Base-by-base conservation (phyloP, 2,329 filamentous ascomycete genomes). In the Penicillium verrucosum region DNA sequence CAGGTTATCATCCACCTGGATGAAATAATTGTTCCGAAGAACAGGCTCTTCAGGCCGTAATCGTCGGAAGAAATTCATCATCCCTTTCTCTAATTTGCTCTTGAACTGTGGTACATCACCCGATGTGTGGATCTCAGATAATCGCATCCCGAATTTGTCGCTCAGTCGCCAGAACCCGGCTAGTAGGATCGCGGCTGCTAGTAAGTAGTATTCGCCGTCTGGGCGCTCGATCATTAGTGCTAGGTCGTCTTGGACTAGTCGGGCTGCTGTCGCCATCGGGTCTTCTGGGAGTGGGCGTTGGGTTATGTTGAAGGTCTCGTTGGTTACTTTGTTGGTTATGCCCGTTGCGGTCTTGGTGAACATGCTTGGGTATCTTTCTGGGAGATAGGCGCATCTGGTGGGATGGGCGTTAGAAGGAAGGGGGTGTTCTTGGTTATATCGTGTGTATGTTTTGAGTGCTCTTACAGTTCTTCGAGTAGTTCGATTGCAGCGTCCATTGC, bases 151-250 rank as follows among this genome's bases (percentile, higher is more conserved):
- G 67, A 87, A 84, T 73, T 96, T 95, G 69, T 95, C 90, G 54
- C 85, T 79, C 1, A 95, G 78, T 3, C 89, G 83, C 90, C 90
- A 95, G 79, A 95, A 95, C 0, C 90, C 90, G 0, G 90, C 82
- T 0, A 95, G 80, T 3, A 94, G 79, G 56, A 94, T 86, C 0
- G 87, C 82, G 0, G 89, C 90, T 0, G 89, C 89, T 1, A 92
- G 82, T 0, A 95, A 82, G 70, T 92, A 90, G 76, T 93, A 93
- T 70, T 92, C 85, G 0, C 89, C 89, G 68, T 95, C 89, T 0
- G 80, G 71, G 21, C 79, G 80, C 73, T 94, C 89, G 64, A 93
- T 81, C 90, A 95, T 93, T 54, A 95, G 83, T 0, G 90, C 90
- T 0, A 95, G 75, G 70, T 95, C 90, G 68, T 95, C 91, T 73